These are phyloP conservation scores for Colletotrichum plurivorum DNA, from an alignment of 2,329 filamentous ascomycete species.

Conservation along the genomic window DNA sequence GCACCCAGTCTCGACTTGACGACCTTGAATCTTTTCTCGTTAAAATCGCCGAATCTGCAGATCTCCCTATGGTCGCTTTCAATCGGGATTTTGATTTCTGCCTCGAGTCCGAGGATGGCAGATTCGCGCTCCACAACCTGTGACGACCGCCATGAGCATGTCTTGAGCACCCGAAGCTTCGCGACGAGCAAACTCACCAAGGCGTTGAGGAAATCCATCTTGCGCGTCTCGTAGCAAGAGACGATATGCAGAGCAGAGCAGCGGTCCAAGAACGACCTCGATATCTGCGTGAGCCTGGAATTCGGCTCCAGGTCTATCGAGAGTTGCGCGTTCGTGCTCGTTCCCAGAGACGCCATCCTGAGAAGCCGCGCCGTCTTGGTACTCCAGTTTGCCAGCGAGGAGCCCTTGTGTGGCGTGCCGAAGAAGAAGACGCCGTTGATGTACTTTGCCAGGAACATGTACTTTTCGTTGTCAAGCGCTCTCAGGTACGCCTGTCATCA, in stretches of 20 bases:
- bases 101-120: conserved; percentile 19
- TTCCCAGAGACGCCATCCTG: background rate
- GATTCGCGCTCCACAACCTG: conserved; percentile 36
- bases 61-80: conserved; percentile 33
- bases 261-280: background rate
- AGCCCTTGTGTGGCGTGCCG: conserved; percentile 37
- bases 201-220: conserved; percentile 30
- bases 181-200: background rate
- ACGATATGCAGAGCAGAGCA: conserved; percentile 41
- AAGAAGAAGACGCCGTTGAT: conserved; percentile 43
- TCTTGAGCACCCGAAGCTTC: too few species aligned
- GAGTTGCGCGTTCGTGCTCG: conserved; percentile 2
- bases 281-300: conserved; percentile 10
- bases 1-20: conserved; percentile 1
- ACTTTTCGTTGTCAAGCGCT: background rate
- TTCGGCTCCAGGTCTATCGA: conserved; percentile 15
- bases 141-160: background rate
- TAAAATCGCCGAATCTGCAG: conserved; percentile 34
- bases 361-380: conserved; percentile 1
- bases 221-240: conserved; percentile 47
- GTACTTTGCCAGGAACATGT: background rate
- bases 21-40: conserved; percentile 9
- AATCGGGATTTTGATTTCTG: conserved; percentile 28
- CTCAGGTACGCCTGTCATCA: background rate
- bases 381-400: conserved; percentile 1